Evolutionary conservation across 2,329 filamentous ascomycete genomes (phyloP).

Genomic region (Fusarium sororula): DNA sequence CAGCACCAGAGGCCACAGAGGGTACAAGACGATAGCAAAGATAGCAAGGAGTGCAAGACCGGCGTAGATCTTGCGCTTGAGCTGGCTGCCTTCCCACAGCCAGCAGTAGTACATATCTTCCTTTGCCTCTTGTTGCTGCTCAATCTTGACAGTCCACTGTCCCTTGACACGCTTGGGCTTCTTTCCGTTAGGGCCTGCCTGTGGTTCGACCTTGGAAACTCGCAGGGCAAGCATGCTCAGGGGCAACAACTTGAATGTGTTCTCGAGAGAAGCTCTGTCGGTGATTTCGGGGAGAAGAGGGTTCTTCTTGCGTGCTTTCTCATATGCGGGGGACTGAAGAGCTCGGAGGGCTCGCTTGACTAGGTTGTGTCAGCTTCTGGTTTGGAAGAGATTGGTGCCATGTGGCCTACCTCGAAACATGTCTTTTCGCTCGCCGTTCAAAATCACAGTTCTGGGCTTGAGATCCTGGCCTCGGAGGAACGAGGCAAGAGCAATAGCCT

Average conservation of each 20-base stretch:
- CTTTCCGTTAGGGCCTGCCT: constrained; percentile 71
- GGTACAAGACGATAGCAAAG: constrained; percentile 92
- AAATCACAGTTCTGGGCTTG: constrained; percentile 89
- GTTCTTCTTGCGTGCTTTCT: constrained; percentile 90
- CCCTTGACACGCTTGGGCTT: constrained; percentile 92
- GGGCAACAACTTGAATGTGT: constrained; percentile 93
- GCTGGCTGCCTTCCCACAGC: constrained; percentile 93
- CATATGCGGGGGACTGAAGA: constrained; percentile 87
- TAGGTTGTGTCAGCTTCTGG: constrained; percentile 49
- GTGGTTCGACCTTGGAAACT: constrained; percentile 77
- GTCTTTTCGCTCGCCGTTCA: constrained; percentile 96
- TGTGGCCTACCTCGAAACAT: constrained; percentile 86
- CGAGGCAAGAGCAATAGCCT: constrained; percentile 87
- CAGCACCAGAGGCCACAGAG: constrained; percentile 91
- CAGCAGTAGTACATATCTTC: constrained; percentile 96
- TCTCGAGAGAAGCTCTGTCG: constrained; percentile 88
- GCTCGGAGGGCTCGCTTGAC: constrained; percentile 96
- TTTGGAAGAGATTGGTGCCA: not conserved
- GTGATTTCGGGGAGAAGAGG: constrained; percentile 86
- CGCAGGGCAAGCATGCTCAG: constrained; percentile 93
- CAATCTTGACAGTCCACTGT: constrained; percentile 93
- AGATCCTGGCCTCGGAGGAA: constrained; percentile 86
- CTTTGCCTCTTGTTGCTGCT: constrained; percentile 89
- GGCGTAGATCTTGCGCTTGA: constrained; percentile 93
- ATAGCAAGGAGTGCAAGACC: constrained; percentile 83